phyloP scores from a whole-genome alignment of 1,139 yeast genomes.

The Geotrichum citri-aurantii region DNA sequence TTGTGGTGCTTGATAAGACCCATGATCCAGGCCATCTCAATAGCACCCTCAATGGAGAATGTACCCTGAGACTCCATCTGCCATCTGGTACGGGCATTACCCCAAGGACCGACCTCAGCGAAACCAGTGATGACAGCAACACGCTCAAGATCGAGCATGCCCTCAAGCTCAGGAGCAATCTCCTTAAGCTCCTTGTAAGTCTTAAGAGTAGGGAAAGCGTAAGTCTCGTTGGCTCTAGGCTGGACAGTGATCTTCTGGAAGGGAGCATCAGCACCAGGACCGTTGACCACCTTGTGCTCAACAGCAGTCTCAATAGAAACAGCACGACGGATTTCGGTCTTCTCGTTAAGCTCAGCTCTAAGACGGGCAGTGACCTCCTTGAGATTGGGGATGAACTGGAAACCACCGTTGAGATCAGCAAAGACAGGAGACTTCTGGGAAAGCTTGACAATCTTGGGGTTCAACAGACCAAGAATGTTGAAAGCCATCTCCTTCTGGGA shows the following conservation, averaged over 20 bases:
- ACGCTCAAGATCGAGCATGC: constrained; percentile 84
- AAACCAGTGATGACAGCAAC: constrained; percentile 95
- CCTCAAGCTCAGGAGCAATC: constrained; percentile 68
- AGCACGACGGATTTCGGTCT: constrained; percentile 90
- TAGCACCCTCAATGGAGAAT: constrained; percentile 96
- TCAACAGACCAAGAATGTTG: constrained; percentile 88
- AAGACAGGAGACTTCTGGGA: constrained; percentile 92
- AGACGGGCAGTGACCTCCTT: constrained; percentile 79
- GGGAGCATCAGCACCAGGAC: constrained; percentile 83
- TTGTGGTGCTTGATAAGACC: constrained; percentile 92
- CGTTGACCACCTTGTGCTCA: constrained; percentile 88
- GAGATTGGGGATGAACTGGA: constrained; percentile 86
- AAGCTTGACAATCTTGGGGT: constrained; percentile 75
- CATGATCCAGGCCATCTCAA: constrained; percentile 99
- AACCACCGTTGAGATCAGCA: constrained; percentile 98
- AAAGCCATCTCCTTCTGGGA: constrained; percentile 99
- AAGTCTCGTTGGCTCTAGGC: constrained; percentile 93
- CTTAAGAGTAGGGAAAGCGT: constrained; percentile 86
- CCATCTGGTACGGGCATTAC: constrained; percentile 98
- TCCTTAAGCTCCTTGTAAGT: constrained; percentile 67
- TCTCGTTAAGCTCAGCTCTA: constrained; percentile 75
- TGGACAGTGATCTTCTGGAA: constrained; percentile 67
- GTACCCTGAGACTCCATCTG: constrained; percentile 96
- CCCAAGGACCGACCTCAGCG: constrained; percentile 99
- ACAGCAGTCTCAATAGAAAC: constrained; percentile 89